Evolutionary conservation across 257 asterid species (phyloP).

Genomic region (Solanum lycopersicoides): DNA sequence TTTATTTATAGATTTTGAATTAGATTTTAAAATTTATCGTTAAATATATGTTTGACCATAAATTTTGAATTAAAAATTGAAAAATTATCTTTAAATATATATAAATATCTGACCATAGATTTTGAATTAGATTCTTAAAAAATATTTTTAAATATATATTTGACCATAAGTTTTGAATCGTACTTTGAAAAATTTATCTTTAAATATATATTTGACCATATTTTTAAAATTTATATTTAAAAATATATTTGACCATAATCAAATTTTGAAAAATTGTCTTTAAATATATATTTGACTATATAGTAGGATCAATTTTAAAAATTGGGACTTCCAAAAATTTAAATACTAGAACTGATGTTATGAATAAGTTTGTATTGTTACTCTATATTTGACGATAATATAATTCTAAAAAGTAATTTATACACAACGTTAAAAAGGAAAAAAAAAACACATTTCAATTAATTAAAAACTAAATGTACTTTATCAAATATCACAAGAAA

Average conservation of each 20-base stretch:
- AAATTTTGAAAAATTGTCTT: not conserved
- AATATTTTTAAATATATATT: too few species aligned
- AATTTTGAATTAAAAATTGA: too few species aligned
- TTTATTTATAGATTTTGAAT: too few species aligned
- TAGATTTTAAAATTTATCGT: too few species aligned
- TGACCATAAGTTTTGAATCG: not conserved
- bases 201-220: not conserved
- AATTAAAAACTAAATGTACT: not conserved
- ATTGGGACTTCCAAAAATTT: not conserved
- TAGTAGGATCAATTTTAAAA: not conserved
- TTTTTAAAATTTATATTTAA: too few species aligned
- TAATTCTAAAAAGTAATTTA: too few species aligned
- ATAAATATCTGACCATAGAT: not conserved
- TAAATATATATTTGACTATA: not conserved
- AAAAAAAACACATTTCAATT: too few species aligned
- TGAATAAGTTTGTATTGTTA: not conserved
- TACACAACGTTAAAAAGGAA: too few species aligned
- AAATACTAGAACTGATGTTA: not conserved
- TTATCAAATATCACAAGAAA: not conserved
- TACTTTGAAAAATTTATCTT: too few species aligned
- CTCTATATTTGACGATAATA: accelerated
- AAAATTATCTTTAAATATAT: too few species aligned
- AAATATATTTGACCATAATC: not conserved
- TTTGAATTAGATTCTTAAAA: too few species aligned
- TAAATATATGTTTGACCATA: too few species aligned